Percentiles rank a stretch among this genome's conserved stretches.
These are phyloP conservation scores for Bruguiera hainesii DNA, from an alignment of 441 rosid species.

Conservation along the genomic window DNA sequence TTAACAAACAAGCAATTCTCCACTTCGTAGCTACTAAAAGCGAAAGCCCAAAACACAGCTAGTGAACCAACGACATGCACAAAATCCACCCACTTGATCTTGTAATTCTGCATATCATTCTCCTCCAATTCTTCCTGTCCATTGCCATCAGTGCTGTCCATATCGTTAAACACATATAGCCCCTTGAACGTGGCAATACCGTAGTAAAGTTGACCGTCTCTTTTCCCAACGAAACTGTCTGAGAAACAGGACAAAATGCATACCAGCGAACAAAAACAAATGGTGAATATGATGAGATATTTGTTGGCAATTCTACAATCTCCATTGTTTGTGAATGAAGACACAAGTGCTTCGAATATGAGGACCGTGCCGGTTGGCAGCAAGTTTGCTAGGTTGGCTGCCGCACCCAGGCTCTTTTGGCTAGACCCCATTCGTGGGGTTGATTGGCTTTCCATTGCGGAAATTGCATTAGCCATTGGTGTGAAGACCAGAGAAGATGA, in stretches of 20 bases:
- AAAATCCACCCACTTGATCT: background rate
- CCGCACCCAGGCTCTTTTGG: background rate
- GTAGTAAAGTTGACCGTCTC: background rate
- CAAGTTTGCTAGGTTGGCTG: background rate
- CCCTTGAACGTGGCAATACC: background rate
- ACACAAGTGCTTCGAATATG: background rate
- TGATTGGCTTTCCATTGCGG: no score
- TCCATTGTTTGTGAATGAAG: background rate
- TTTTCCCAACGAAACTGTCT: background rate
- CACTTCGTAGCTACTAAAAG: background rate
- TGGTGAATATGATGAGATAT: background rate
- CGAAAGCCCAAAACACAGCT: background rate
- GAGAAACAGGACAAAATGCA: background rate
- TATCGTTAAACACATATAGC: background rate
- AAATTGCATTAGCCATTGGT: no score
- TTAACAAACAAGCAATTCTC: background rate
- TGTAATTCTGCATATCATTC: background rate
- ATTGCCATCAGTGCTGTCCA: background rate
- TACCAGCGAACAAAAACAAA: background rate
- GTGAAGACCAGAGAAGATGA: no score
- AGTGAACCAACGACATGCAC: background rate
- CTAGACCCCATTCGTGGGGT: no score
- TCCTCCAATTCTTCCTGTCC: background rate
- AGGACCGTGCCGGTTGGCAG: conserved; percentile 1
- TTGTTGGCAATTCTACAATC: background rate